These are phyloP conservation scores for Fusarium sp. DNA, from an alignment of 2,329 filamentous ascomycete genomes.

Conservation along the genomic window DNA sequence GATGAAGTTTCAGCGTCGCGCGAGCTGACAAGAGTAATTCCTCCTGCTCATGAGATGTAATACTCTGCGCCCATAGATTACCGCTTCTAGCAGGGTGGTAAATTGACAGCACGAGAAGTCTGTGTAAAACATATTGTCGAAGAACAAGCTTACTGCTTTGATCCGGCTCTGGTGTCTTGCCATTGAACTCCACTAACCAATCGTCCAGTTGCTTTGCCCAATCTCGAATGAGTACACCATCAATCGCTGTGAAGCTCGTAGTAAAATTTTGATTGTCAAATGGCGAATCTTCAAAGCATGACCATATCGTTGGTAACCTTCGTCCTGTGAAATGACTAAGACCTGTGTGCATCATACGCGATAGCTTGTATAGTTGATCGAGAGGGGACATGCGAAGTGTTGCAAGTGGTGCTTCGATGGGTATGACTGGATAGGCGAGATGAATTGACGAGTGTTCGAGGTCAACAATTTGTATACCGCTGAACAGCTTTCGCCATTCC, in stretches of 20 bases:
- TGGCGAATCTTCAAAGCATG: conserved; percentile 5
- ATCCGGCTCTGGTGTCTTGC: conserved; percentile 7
- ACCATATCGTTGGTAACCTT: conserved; percentile 5
- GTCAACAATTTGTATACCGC: conserved; percentile 17
- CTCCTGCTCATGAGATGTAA: conserved; percentile 18
- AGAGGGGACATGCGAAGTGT: conserved; percentile 14
- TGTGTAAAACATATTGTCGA: conserved; percentile 1
- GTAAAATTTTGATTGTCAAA: neutral
- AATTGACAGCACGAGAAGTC: neutral
- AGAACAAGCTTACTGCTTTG: conserved; percentile 21
- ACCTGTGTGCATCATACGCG: conserved; percentile 12
- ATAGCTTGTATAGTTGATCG: conserved; percentile 9
- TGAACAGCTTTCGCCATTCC: conserved; percentile 20
- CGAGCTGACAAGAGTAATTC: conserved; percentile 10
- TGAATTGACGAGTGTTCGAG: conserved; percentile 17
- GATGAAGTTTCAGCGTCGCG: conserved; percentile 4
- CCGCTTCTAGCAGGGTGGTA: conserved; percentile 15
- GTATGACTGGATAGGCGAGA: conserved; percentile 7
- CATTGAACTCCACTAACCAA: conserved; percentile 16
- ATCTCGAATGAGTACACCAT: conserved; percentile 6
- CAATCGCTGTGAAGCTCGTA: neutral
- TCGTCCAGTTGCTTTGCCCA: conserved; percentile 15
- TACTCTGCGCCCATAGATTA: conserved; percentile 6
- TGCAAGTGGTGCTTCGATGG: conserved; percentile 5
- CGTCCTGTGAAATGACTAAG: conserved; percentile 11